Base-by-base conservation (phyloP, 495 filamentous ascomycete species). In the Trichocladium uniseriatum region DNA sequence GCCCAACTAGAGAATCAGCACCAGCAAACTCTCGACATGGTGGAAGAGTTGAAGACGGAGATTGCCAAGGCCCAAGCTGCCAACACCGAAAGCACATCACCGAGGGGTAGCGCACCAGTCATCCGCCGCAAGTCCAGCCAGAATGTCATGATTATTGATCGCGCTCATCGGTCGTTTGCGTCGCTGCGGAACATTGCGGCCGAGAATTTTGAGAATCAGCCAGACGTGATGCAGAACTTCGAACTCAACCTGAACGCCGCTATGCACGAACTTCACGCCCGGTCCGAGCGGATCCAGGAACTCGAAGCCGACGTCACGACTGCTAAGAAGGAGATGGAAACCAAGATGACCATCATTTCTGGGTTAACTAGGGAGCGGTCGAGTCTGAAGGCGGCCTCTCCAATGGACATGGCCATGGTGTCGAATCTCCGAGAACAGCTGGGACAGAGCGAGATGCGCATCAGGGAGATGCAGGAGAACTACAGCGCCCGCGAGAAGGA, bases 41-140 rank as follows among this genome's bases (percentile, higher is more conserved):
- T 99, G 16, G 89, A 95, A 56, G 86, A 89, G 57, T 79, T 97
- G 42, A 94, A 92, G 70, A 79, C 81, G 0, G 84, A 95, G 59
- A 72, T 92, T 10, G 81, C 86, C 34, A 88, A 86, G 62, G 79
- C 83, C 24, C 85, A 82, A 59, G 70, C 74, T 56, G 75, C 72
- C 44, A 60, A 64, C 46, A 57, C 51, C 5, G 78, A 79, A 15
- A 74, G 77, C 21, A 75, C 79, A n/a, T 82, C 83, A 14, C 83
- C 88, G 38, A 69, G 69, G 42, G 75, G 76, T 9, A 75, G 75
- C 31, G 70, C 70, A 2, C 82, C 86, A 5, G 79, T 94, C 44
- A 89, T 97, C 58, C 86, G 89, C 44, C 82, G 91, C 52, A 95
- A 95, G 69, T 94, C 89, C 15, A 95, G 87, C 60, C 90, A 96